Evolutionary conservation across 2,329 filamentous ascomycete species (phyloP), one percentile per base, ranked within the genome.

Genomic region (Colletotrichum cuscutae): DNA sequence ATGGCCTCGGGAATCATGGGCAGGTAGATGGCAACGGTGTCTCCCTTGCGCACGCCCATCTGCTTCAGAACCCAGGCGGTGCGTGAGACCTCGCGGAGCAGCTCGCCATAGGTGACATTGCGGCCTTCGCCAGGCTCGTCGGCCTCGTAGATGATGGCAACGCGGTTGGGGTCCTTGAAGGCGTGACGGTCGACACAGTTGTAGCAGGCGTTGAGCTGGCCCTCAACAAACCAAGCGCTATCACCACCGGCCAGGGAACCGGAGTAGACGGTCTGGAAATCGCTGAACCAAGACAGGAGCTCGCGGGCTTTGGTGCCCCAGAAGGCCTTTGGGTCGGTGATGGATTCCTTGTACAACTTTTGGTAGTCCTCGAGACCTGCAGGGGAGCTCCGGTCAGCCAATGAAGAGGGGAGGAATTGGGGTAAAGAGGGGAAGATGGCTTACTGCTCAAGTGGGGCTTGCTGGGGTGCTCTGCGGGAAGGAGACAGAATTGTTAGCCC

Each of bases 1-100:
- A 99, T 79, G 7, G 97, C 97, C 84, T 99, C 96, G 68, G 97
- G 97, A 83, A 99, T 98, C 97, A 99, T 99, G 82, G 97, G 97
- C 76, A 99, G 86, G 87, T 99, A 99, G 77, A 99, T 94, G 75
- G 95, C 97, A 70, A 99, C 95, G 5, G 95, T 98, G 84, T 99
- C 97, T 68, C 97, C 97, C 88, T 98, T 98, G 87, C 93, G 92
- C 73, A 99, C 96, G 75, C 97, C 97, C 91, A 98, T 97, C 86
- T 96, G 90, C 88, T 95, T 98, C 77, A 99, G 89, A 28, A 94
- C 93, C 87, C 94, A 95, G 57, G 97, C 93, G 19, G 95, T 91
- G 83, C 91, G 93, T 79, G 93, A 98, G 64, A 99, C 96, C 83
- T 99, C 91, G 76, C 95, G 92, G 74, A 98, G 90, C 65, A 99